Conservation (phyloP, 2,329 filamentous ascomycete genomes). For the Neofusicoccum kwambonambiense region DNA sequence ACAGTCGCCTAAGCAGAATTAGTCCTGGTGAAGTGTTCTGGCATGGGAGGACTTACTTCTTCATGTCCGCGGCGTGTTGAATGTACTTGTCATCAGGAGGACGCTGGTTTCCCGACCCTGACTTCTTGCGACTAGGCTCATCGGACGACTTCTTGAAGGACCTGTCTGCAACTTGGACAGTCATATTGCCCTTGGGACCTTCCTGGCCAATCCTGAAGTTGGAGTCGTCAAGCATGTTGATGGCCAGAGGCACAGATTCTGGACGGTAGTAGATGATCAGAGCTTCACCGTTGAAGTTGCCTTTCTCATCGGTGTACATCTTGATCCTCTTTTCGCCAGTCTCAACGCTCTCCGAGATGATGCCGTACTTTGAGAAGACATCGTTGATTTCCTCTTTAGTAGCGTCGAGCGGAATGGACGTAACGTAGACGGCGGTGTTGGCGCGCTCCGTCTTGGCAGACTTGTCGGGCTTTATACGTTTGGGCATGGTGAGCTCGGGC, state of each 20-base stretch:
- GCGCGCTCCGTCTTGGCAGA: conserved; percentile 26
- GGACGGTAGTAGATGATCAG: conserved; percentile 93
- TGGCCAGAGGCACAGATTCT: conserved; percentile 84
- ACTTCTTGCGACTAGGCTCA: too few species aligned
- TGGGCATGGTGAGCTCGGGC: conserved; percentile 21
- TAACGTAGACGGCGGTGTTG: conserved; percentile 68
- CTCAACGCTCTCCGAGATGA: conserved; percentile 93
- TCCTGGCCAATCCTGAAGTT: conserved; percentile 69
- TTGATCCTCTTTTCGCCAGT: conserved; percentile 86
- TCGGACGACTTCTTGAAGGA: conserved; percentile 75
- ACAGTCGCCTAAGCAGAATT: conserved; percentile 67
- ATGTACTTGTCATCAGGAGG: conserved; percentile 50
- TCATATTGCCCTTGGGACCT: conserved; percentile 60
- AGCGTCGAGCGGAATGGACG: conserved; percentile 77
- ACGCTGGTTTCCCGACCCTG: too few species aligned
- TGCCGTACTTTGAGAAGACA: conserved; percentile 82
- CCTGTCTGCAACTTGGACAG: conserved; percentile 79
- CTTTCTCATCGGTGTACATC: conserved; percentile 79
- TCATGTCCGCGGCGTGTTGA: conserved; percentile 81
- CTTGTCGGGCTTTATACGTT: background rate
- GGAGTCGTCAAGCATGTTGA: conserved; percentile 76
- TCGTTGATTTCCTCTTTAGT: conserved; percentile 78
- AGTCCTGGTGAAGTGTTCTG: background rate
- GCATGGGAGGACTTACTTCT: conserved; percentile 48
- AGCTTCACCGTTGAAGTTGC: conserved; percentile 89